A percentile compares a stretch with the other conserved stretches of the same genome.
Evolutionary conservation across 148 eudicot genomes (phyloP).

Genomic region (Nepenthes mirabilis): DNA sequence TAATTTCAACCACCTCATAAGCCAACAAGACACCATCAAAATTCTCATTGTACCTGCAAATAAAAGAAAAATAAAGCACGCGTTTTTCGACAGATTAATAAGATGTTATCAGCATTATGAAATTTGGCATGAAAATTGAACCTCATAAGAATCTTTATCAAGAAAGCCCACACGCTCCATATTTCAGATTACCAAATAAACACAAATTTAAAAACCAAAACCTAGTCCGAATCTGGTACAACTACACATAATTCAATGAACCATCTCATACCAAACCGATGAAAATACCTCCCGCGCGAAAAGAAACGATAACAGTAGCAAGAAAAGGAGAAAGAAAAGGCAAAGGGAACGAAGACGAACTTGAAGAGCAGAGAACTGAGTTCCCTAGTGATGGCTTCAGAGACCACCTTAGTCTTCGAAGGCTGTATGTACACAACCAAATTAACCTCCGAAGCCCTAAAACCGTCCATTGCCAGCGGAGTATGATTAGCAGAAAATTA

Average conservation of each 20-base stretch:
- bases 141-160: neutral
- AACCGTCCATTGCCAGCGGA: conserved; percentile 26
- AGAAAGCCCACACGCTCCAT: no score
- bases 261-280: neutral
- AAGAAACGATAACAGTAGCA: neutral
- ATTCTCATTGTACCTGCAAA: conserved; percentile 56
- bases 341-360: conserved; percentile 13
- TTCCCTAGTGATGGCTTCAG: conserved; percentile 35
- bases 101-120: neutral
- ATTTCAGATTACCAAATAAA: no score
- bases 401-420: conserved; percentile 38
- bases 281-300: neutral
- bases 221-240: no score
- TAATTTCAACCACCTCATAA: conserved; percentile 30
- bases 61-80: neutral
- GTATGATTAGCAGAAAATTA: neutral
- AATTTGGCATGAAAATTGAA: neutral
- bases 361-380: conserved; percentile 66
- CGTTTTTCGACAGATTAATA: neutral
- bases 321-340: neutral
- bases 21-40: conserved; percentile 83
- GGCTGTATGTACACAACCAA: conserved; percentile 53
- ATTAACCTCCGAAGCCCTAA: conserved; percentile 40
- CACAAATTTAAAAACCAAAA: no score
- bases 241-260: neutral